Evolutionary conservation across 2,329 filamentous ascomycete species (phyloP).

Genomic region (Oidium heveae): DNA sequence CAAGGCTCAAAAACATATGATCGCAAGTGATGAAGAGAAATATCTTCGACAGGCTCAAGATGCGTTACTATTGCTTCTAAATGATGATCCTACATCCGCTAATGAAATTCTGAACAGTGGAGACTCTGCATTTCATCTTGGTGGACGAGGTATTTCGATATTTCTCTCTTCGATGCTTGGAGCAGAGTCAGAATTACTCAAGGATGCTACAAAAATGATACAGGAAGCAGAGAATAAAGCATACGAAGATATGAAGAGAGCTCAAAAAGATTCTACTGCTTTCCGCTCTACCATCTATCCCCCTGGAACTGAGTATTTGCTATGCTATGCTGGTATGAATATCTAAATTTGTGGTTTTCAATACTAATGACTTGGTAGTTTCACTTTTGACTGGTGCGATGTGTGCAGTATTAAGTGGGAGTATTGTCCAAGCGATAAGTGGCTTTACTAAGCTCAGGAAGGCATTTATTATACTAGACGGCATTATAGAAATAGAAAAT

Average conservation of each 20-base stretch:
- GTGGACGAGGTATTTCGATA: conserved; percentile 56
- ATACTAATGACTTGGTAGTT: conserved; percentile 16
- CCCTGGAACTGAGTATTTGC: conserved; percentile 61
- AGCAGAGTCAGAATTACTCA: conserved; percentile 81
- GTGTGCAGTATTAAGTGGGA: conserved; percentile 75
- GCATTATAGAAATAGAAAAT: conserved; percentile 50
- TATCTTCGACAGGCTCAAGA: conserved; percentile 34
- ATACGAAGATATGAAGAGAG: conserved; percentile 50
- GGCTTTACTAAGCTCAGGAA: conserved; percentile 85
- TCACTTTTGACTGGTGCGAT: conserved; percentile 76
- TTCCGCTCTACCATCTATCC: conserved; percentile 37
- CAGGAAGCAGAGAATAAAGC: conserved; percentile 52
- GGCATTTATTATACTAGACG: conserved; percentile 61
- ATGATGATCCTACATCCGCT: conserved; percentile 72
- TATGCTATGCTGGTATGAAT: conserved; percentile 39
- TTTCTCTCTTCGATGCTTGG: conserved; percentile 74
- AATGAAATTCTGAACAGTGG: conserved; percentile 46
- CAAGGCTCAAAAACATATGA: conserved; percentile 8
- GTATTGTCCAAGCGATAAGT: conserved; percentile 68
- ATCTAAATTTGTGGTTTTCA: background rate
- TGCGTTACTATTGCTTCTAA: conserved; percentile 52
- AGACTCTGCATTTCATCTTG: conserved; percentile 65
- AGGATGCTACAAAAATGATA: conserved; percentile 48
- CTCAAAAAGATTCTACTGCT: conserved; percentile 38
- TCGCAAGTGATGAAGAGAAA: conserved; percentile 20